Percentiles rank a stretch among this genome's conserved stretches.
phyloP scores from a whole-genome alignment of 169 alveolate species.

The Ichthyophthirius multifiliis region DNA sequence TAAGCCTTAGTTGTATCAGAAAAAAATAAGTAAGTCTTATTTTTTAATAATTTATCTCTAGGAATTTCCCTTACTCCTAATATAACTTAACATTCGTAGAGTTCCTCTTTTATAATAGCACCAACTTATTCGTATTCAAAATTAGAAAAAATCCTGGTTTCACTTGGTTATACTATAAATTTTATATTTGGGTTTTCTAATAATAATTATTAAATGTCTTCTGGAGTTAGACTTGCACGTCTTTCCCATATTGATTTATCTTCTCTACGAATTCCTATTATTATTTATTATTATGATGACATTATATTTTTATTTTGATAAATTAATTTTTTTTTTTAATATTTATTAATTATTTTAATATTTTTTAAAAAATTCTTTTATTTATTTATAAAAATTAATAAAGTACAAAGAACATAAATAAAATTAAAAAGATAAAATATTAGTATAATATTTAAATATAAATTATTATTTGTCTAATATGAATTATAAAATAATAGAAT shows the following conservation, averaged over 20 bases:
- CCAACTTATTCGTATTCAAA: slow-evolving; percentile 57
- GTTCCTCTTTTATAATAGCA: slow-evolving; percentile 57
- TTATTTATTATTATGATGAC: too few relatives aligned
- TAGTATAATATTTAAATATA: too few relatives aligned
- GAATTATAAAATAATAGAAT: too few relatives aligned
- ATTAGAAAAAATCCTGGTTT: slow-evolving; percentile 61
- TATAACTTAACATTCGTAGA: slow-evolving; percentile 51
- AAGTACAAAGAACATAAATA: too few relatives aligned
- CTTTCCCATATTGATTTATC: slow-evolving; percentile 73
- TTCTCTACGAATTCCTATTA: slow-evolving; percentile 64
- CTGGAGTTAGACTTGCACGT: slow-evolving; percentile 72
- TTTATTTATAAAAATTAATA: too few relatives aligned
- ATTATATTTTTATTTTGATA: too few relatives aligned
- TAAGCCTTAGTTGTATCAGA: slow-evolving; percentile 74
- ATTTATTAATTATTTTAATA: too few relatives aligned
- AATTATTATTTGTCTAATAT: too few relatives aligned
- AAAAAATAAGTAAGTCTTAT: slow-evolving; percentile 72
- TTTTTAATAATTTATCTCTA: slow-evolving; percentile 35
- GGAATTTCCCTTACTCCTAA: slow-evolving; percentile 77
- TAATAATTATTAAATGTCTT: slow-evolving; percentile 46
- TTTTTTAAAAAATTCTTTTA: too few relatives aligned
- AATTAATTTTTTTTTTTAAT: too few relatives aligned
- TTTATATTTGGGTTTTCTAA: slow-evolving; percentile 31
- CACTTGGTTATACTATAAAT: slow-evolving; percentile 66
- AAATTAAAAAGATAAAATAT: too few relatives aligned